Evolutionary conservation across 1,284 basidiomycete species (phyloP).

Genomic region (Inonotus obliquus): DNA sequence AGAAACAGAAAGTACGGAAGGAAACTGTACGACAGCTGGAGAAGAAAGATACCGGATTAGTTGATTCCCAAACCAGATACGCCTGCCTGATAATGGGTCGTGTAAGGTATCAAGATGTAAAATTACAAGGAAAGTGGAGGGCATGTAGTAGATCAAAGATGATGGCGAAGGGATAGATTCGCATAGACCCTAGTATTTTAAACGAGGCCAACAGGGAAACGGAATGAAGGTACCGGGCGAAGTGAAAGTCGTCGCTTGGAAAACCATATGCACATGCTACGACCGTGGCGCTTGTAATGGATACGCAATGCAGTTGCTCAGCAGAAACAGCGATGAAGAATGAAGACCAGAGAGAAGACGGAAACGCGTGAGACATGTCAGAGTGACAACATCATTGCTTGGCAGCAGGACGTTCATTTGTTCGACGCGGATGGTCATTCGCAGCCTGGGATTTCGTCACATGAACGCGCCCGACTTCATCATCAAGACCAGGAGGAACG

Average conservation of each 20-base stretch:
- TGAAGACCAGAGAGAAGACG: slow-evolving; percentile 23
- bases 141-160: slow-evolving; percentile 15
- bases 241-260: slow-evolving; percentile 6
- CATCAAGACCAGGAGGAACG: slow-evolving; percentile 61
- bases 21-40: slow-evolving; percentile 20
- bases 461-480: slow-evolving; percentile 73
- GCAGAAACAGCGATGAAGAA: slow-evolving; percentile 19
- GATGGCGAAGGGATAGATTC: slow-evolving; percentile 13
- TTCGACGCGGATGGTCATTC: slow-evolving; percentile 49
- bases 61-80: slow-evolving; percentile 12
- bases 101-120: slow-evolving; percentile 13
- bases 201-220: slow-evolving; percentile 6
- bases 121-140: slow-evolving; percentile 14
- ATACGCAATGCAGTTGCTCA: slow-evolving; percentile 11
- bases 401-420: slow-evolving; percentile 30
- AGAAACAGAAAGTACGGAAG: slow-evolving; percentile 21
- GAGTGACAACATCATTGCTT: slow-evolving; percentile 14
- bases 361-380: slow-evolving; percentile 2
- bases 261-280: slow-evolving; percentile 5
- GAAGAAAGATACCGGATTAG: slow-evolving; percentile 21
- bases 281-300: neutral
- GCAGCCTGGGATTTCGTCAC: slow-evolving; percentile 79
- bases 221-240: neutral
- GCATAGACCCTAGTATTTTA: slow-evolving; percentile 12
- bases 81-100: slow-evolving; percentile 17